Base-by-base conservation (phyloP, 1,284 basidiomycete species). In the Ganoderma lingzhi region DNA sequence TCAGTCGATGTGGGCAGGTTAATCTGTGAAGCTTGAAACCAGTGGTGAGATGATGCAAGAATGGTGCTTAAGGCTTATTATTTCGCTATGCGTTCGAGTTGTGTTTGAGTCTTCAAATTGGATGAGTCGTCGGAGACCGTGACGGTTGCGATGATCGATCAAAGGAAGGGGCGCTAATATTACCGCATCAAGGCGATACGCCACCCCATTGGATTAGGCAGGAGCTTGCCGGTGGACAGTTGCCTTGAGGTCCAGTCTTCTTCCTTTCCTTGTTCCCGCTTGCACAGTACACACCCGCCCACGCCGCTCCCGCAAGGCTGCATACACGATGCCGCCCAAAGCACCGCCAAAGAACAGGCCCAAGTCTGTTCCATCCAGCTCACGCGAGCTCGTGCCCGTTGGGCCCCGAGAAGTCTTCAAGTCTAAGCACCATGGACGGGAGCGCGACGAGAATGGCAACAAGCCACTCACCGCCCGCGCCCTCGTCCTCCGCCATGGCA, bases 401-500 rank as follows among this genome's bases (percentile, higher is more conserved):
- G 90, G 89, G 15, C 85, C 86, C 6, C 82, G 83, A 70, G 82
- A 89, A 66, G 81, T 92, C 30, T 82, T 86, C 71, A 76, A 78
- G 23, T 81, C 80, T 59, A 74, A 71, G 70, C 71, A 71, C 80
- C 59, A 42, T 17, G 79, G 70, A 73, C 72, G 72, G 58, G 79
- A 62, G 72, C 84, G 85, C 61, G 82, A 87, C 66, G 81, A 81
- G 73, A 80, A 86, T 68, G 86, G 85, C 32, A 78, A 85, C 70
- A 87, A 85, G 71, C 90, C 90, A 0, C 87, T 89, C 1, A 94
- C 93, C 1, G 82, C 85, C 30, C 87, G 89, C 61, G 92, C 92
- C n/a, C 84, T 94, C 66, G 78, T 93, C 67, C 79, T 94, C 68
- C 86, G 93, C 68, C 91, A 93, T 76, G 90, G 90, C 51, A 93